Percentiles rank a stretch among this genome's conserved stretches.
These are phyloP conservation scores for Marasmius sp. DNA, from an alignment of 1,284 basidiomycete genomes.

Conservation along the genomic window DNA sequence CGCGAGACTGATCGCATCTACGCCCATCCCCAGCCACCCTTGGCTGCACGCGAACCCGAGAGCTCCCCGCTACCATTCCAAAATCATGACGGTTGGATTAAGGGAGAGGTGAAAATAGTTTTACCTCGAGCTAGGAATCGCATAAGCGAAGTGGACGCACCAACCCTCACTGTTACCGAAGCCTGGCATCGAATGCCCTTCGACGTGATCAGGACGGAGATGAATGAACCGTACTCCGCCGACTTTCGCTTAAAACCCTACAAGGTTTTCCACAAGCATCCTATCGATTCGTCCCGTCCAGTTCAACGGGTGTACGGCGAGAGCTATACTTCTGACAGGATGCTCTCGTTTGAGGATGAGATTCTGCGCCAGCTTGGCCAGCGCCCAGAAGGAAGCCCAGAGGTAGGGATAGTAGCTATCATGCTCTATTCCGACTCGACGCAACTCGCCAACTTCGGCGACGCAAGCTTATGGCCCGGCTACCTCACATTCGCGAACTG, in stretches of 20 bases:
- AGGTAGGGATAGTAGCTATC: neutral
- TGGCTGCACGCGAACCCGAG: too few species aligned
- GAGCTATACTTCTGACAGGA: neutral
- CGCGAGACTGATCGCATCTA: neutral
- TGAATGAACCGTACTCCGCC: neutral
- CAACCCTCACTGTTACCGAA: neutral
- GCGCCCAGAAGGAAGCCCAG: neutral
- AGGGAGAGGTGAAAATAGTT: neutral
- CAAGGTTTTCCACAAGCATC: neutral
- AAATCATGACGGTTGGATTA: constrained; percentile 1
- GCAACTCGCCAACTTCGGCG: neutral
- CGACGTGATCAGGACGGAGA: neutral
- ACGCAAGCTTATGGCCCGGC: neutral
- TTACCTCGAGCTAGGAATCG: neutral
- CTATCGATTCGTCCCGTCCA: neutral
- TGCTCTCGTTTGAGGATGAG: neutral
- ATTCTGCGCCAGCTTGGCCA: too few species aligned
- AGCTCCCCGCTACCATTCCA: neutral
- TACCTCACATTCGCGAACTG: neutral
- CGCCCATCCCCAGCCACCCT: too few species aligned
- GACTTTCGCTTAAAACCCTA: neutral
- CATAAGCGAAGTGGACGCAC: neutral
- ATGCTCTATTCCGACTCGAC: neutral
- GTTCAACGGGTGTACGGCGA: neutral
- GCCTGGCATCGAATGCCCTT: neutral